Conservation (phyloP, 768 basidiomycete genomes). For the Trametes elegans region DNA sequence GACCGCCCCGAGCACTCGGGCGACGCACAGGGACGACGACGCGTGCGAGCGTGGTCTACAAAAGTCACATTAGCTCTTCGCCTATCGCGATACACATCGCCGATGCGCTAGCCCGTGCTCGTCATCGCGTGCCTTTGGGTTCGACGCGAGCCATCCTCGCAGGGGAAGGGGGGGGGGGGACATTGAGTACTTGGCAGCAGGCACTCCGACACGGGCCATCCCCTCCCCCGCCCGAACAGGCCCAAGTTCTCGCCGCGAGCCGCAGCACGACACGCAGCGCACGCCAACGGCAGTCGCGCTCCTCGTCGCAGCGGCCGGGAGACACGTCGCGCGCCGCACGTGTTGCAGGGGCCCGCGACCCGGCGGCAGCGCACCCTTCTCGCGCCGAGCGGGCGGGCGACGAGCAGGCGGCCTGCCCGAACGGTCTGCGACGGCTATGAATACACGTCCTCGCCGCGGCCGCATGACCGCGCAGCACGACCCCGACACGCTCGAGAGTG, state of each 20-base stretch:
- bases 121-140: constrained; percentile 7
- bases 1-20: no score
- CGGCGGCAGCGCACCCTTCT: not conserved
- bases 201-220: no score
- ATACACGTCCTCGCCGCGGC: not conserved
- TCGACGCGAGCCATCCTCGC: not conserved
- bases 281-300: not conserved
- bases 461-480: constrained; percentile 12
- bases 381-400: constrained; percentile 1
- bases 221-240: not conserved
- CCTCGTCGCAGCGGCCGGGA: not conserved
- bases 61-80: not conserved
- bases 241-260: constrained; percentile 3
- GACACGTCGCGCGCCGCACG: not conserved
- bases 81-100: constrained; percentile 20
- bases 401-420: not conserved
- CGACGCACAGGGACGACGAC: no score
- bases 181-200: not conserved
- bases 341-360: not conserved
- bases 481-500: no score
- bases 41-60: not conserved
- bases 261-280: not conserved
- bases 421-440: not conserved
- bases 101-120: constrained; percentile 4
- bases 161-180: not conserved